phyloP scores from a whole-genome alignment of 31 red algal genomes.

The Endocladia muricata region DNA sequence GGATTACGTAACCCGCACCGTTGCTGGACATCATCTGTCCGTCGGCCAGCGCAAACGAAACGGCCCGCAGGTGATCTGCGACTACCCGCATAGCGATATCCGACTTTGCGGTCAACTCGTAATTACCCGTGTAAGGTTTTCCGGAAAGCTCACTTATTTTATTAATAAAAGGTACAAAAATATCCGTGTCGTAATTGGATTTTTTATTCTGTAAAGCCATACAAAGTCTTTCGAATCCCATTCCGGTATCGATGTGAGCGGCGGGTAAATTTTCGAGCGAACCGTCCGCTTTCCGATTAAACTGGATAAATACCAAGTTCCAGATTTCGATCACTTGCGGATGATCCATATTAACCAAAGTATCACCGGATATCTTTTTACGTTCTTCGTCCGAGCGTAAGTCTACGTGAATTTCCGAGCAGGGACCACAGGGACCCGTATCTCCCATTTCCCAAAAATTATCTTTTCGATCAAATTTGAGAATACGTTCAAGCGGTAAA shows the following conservation, averaged over 20 bases:
- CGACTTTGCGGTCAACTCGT: not conserved
- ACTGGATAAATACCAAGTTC: slow-evolving; percentile 86
- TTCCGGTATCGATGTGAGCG: slow-evolving; percentile 73
- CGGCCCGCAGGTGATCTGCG: slow-evolving; percentile 64
- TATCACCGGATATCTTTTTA: slow-evolving; percentile 6
- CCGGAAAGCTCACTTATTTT: slow-evolving; percentile 31
- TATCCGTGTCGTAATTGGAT: slow-evolving; percentile 73
- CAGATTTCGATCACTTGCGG: slow-evolving; percentile 69
- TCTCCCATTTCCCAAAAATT: slow-evolving; percentile 92
- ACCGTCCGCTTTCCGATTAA: slow-evolving; percentile 57
- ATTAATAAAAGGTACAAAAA: slow-evolving; percentile 54
- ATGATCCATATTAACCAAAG: slow-evolving; percentile 60
- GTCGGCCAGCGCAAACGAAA: slow-evolving; percentile 74
- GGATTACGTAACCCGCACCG: slow-evolving; percentile 64
- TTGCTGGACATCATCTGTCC: slow-evolving; percentile 56
- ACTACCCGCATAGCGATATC: slow-evolving; percentile 77
- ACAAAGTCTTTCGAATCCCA: slow-evolving; percentile 71
- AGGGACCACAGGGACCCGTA: slow-evolving; percentile 69
- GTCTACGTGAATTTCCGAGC: slow-evolving; percentile 62
- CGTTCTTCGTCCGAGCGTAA: too few relatives aligned
- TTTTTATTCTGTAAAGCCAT: slow-evolving; percentile 33
- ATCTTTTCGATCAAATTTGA: slow-evolving; percentile 57
- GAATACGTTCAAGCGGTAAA: slow-evolving; percentile 51
- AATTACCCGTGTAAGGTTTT: slow-evolving; percentile 25
- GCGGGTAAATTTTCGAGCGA: slow-evolving; percentile 15